Evolutionary conservation across 2,329 filamentous ascomycete species (phyloP), one percentile per base, ranked within the genome.

Genomic region (Ploettnerulaceae sp.): DNA sequence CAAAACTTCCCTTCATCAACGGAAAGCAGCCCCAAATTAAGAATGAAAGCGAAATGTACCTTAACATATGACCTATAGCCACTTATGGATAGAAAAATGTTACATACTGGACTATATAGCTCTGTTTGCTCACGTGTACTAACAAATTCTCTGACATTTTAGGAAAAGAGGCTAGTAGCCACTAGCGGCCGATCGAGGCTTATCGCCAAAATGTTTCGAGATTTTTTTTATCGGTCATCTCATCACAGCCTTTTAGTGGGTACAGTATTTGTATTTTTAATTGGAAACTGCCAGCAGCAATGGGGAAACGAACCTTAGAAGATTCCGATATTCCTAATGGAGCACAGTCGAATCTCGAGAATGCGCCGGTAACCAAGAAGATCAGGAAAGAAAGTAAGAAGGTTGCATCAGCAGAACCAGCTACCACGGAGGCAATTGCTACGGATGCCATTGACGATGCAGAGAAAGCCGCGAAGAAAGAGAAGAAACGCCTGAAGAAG

Each of bases 401-500:
- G 28, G 55, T 58, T 47, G 61, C 33, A 33, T 45, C 47, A 42
- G 51, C 46, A 6, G 45, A 47, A 28, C 48, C 47, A 28, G 36
- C 50, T 25, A 41, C 45, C 25, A 51, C 51, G 40, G 54, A 47
- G 20, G 50, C 45, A 29, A 50, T 44, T 41, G 38, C 41, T 32
- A 55, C 46, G 25, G 53, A 55, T 21, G 58, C 53, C 29, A 53
- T 56, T 36, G 57, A 51, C 7, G 56, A 57, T 29, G 53, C 55
- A 39, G 65, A 67, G 28, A 66, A 67, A 46, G 62, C 63, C 31
- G 64, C 60, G 37, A 59, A 61, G 25, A 67, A 65, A 35, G 68
- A 70, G 52, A 64, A 66, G 45, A 68, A 68, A 49, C 62, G 64
- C 20, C 62, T 65, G 33, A 67, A 67, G 38, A 62, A 67, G 51